Conservation (phyloP, 2,329 filamentous ascomycete genomes). For the Neodidymelliopsis sp. region DNA sequence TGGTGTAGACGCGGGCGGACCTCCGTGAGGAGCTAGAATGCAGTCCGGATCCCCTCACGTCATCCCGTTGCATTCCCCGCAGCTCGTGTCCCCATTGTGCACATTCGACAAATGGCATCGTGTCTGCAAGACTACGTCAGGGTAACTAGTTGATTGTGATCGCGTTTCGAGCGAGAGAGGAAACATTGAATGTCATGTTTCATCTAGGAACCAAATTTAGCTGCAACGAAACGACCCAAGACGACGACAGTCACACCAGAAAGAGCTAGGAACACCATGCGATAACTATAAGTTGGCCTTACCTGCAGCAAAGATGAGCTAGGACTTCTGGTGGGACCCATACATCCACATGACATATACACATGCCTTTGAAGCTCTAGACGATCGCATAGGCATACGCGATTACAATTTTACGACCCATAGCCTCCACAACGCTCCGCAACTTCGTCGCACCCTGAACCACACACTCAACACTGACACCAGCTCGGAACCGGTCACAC, state of each 20-base stretch:
- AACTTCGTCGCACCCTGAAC: conserved; percentile 5
- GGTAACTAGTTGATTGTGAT: background rate
- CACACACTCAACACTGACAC: conserved; percentile 3
- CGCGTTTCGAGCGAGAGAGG: background rate
- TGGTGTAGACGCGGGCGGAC: background rate
- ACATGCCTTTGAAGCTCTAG: conserved; percentile 14
- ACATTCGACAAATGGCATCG: background rate
- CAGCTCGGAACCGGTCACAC: conserved; percentile 15
- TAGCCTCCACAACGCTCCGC: conserved; percentile 10
- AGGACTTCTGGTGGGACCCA: conserved; percentile 15
- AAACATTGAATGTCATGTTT: conserved; percentile 5
- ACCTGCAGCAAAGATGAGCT: conserved; percentile 1
- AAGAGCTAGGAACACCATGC: conserved; percentile 12
- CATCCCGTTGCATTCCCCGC: conserved; percentile 13
- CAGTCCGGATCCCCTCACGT: conserved; percentile 16
- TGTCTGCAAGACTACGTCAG: background rate
- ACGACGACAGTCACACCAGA: conserved; percentile 13
- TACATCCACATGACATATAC: conserved; percentile 13
- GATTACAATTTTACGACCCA: conserved; percentile 10
- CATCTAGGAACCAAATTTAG: conserved; percentile 16
- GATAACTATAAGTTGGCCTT: conserved; percentile 16
- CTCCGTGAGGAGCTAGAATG: background rate
- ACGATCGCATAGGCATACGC: conserved; percentile 15
- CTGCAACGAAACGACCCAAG: conserved; percentile 13
- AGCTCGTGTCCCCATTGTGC: conserved; percentile 1